Percentiles rank a stretch among this genome's conserved stretches.
phyloP scores from a whole-genome alignment of 805 yeast species.

The Metschnikowia shivogae region DNA sequence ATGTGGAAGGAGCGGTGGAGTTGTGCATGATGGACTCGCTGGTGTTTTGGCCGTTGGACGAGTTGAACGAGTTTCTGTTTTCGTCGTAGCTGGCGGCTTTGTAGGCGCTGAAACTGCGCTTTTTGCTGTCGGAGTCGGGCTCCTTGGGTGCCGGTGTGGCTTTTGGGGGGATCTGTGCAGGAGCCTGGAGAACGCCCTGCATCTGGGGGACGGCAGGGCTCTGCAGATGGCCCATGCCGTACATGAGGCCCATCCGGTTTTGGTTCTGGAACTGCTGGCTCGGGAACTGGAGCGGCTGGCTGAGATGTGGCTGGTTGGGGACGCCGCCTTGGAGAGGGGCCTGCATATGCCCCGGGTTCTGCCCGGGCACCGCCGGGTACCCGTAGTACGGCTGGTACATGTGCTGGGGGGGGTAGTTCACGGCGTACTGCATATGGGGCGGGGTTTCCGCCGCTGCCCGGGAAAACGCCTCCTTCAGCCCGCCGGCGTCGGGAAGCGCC shows the following conservation, averaged over 20 bases:
- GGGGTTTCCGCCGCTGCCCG: not conserved
- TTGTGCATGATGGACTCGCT: slow-evolving; percentile 16
- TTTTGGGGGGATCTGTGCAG: not conserved
- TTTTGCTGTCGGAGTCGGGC: slow-evolving; percentile 18
- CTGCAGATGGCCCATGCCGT: not conserved
- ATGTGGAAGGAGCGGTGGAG: slow-evolving; percentile 24
- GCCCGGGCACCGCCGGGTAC: not conserved
- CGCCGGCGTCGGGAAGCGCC: slow-evolving; percentile 42
- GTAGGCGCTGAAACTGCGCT: not conserved
- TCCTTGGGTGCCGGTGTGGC: slow-evolving; percentile 19
- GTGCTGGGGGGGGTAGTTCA: slow-evolving; percentile 1
- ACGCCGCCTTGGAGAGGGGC: not conserved
- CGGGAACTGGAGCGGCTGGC: not conserved
- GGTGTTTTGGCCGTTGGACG: slow-evolving; percentile 12
- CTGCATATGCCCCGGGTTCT: slow-evolving; percentile 4
- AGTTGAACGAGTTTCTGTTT: slow-evolving; percentile 10
- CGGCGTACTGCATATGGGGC: not conserved
- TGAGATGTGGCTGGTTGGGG: too few species aligned
- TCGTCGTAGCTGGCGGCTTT: not conserved
- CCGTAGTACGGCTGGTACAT: slow-evolving; percentile 3
- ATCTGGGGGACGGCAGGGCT: not conserved
- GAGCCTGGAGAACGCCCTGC: not conserved
- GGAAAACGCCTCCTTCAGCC: not conserved
- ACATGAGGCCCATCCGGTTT: not conserved
- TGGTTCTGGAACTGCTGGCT: slow-evolving; percentile 7